Conservation (phyloP, 345 rosid species). For the Acer negundo region DNA sequence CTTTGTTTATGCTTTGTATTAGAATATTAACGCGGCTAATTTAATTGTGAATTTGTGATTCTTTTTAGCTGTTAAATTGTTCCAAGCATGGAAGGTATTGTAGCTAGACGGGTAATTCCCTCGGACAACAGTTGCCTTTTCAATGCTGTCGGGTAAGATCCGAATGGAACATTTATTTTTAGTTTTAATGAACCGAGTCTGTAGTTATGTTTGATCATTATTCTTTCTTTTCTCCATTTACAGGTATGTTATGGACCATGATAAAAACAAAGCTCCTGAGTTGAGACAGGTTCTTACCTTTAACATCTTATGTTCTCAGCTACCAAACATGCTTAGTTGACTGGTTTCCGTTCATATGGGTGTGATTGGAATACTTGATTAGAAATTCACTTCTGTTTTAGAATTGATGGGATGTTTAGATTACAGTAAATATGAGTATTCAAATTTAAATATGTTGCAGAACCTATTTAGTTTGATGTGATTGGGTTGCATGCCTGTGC, state of each 20-base stretch:
- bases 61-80: slow-evolving; percentile 23
- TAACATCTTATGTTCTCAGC: not conserved
- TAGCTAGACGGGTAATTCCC: slow-evolving; percentile 87
- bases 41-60: not conserved
- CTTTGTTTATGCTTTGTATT: not conserved
- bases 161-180: not conserved
- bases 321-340: not conserved
- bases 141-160: slow-evolving; percentile 81
- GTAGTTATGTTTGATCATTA: not conserved
- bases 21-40: not conserved
- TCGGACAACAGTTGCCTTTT: slow-evolving; percentile 98
- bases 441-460: not conserved
- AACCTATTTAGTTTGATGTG: not conserved
- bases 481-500: not conserved
- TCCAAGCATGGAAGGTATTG: slow-evolving; percentile 60
- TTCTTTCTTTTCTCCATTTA: slow-evolving; percentile 18
- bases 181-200: not conserved
- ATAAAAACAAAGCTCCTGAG: slow-evolving; percentile 61
- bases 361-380: not conserved
- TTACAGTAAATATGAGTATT: not conserved
- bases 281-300: slow-evolving; percentile 52
- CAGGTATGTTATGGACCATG: slow-evolving; percentile 91
- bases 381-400: too few relatives aligned
- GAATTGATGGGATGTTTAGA: not conserved
- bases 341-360: not conserved